A percentile compares a stretch with the other conserved stretches of the same genome.
These are phyloP conservation scores for Scortechinia acanthostroma DNA, from an alignment of 2,329 filamentous ascomycete genomes.

Conservation along the genomic window DNA sequence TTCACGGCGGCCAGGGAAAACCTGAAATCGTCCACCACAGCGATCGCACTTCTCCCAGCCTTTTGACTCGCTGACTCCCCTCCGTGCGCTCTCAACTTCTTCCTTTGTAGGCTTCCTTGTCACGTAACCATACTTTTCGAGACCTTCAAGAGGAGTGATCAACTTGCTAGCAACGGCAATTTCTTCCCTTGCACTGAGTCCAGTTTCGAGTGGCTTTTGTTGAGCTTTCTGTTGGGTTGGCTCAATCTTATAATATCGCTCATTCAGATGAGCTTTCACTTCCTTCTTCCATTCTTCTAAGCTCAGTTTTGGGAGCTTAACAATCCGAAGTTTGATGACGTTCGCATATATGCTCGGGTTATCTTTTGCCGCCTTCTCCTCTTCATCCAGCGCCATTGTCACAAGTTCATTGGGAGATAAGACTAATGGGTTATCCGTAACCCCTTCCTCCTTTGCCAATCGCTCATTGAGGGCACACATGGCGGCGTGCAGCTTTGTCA, in stretches of 20 bases:
- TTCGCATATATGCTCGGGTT: constrained; percentile 72
- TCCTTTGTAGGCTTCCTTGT: constrained; percentile 54
- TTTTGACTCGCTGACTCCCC: constrained; percentile 57
- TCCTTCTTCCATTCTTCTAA: constrained; percentile 66
- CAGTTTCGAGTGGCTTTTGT: constrained; percentile 59
- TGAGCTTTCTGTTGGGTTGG: constrained; percentile 22
- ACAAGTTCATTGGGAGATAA: constrained; percentile 49
- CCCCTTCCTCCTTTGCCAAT: background rate
- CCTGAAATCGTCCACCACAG: constrained; percentile 79
- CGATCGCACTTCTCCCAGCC: constrained; percentile 87
- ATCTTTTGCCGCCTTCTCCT: constrained; percentile 66
- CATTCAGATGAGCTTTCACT: constrained; percentile 20
- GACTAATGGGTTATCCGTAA: background rate
- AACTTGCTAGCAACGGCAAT: constrained; percentile 48
- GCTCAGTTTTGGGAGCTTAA: constrained; percentile 70
- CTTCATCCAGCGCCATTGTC: constrained; percentile 65
- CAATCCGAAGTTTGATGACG: constrained; percentile 74
- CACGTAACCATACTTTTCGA: constrained; percentile 73
- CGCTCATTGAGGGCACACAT: background rate
- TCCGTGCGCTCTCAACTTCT: constrained; percentile 59
- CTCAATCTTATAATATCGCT: constrained; percentile 19
- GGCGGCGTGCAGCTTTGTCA: background rate
- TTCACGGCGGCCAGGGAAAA: constrained; percentile 77
- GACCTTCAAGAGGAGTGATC: constrained; percentile 50
- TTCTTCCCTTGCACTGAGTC: constrained; percentile 63